Base-by-base conservation (phyloP, 2,329 filamentous ascomycete species). In the Fusarium temperatum region DNA sequence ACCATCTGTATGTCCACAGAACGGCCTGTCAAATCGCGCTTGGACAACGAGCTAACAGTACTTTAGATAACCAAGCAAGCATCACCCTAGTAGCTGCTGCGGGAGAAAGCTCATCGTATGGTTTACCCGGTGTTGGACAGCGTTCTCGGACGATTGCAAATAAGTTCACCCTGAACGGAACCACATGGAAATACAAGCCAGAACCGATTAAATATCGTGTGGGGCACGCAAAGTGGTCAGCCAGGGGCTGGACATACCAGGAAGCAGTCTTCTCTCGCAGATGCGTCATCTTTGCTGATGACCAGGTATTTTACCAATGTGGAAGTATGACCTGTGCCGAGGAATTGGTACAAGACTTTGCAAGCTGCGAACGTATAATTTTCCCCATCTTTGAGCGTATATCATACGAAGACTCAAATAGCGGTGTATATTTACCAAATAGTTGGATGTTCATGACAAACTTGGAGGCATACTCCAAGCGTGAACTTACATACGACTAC, bases 391-490 rank as follows among this genome's bases (percentile, higher is more conserved):
- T 50, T 32, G 22, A 50, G 8, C 47, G 28, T 2, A 32, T 48
- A 0, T 0, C 2, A 17, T 12, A 13, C 14, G 0, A 50, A 12
- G 47, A 50, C 14, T 17, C 26, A n/a, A 20, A 4, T 0, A 12
- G 3, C 5, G 13, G 4, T 1, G 4, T 8, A 22, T 12, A 30
- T 6, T 12, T 48, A 17, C 45, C 47, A 30, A 9, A 5, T 15
- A 9, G 14, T n/a, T 12, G 47, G 47, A 50, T 5, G 5, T 50
- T 50, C 11, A 50, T 50, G 47, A 3, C 3, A 18, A 2, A 50
- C 28, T 10, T 50, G 22, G 15, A 50, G 22, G 28, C 47, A n/a
- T 50, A 50, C 47, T 50, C 47, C 3, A 32, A 32, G 8, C 47
- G 47, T 3, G 28, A 50, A n/a, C 47, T 32, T n/a, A 32, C 47